These are phyloP conservation scores for Cutaneotrichosporon dermatis DNA, from an alignment of 1,284 basidiomycete species.

Conservation along the genomic window DNA sequence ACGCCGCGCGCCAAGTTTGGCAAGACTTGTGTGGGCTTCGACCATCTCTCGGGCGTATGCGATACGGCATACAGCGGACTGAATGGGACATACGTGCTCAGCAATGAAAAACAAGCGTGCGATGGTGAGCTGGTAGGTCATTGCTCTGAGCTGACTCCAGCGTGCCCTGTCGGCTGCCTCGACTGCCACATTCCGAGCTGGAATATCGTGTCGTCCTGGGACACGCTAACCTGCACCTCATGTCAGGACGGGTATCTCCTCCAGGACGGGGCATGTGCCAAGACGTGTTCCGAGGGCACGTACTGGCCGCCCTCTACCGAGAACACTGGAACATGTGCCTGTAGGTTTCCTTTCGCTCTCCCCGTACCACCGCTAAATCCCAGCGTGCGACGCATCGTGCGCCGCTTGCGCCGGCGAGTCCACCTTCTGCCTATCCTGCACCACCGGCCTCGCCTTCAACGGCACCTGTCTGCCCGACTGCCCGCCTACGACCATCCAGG, in stretches of 20 bases:
- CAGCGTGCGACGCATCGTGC: slow-evolving; percentile 46
- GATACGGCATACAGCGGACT: slow-evolving; percentile 32
- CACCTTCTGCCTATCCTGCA: slow-evolving; percentile 41
- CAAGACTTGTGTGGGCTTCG: slow-evolving; percentile 46
- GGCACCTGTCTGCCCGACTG: slow-evolving; percentile 47
- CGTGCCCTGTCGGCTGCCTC: slow-evolving; percentile 47
- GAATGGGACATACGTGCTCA: slow-evolving; percentile 41
- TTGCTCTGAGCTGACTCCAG: slow-evolving; percentile 24
- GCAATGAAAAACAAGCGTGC: slow-evolving; percentile 43
- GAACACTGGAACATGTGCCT: slow-evolving; percentile 39
- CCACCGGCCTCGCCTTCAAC: slow-evolving; percentile 32
- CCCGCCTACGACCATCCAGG: slow-evolving; percentile 32
- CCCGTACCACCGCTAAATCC: too few relatives aligned
- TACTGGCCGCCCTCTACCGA: slow-evolving; percentile 9
- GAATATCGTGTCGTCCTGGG: slow-evolving; percentile 26
- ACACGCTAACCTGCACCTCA: slow-evolving; percentile 35
- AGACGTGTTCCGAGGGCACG: slow-evolving; percentile 38
- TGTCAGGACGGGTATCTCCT: slow-evolving; percentile 50
- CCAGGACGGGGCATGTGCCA: slow-evolving; percentile 38
- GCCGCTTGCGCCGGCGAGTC: slow-evolving; percentile 38
- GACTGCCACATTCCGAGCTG: slow-evolving; percentile 46
- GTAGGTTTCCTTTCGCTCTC: too few relatives aligned
- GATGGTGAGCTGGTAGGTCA: slow-evolving; percentile 40
- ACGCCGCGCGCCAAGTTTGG: slow-evolving; percentile 34
- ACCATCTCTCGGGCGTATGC: slow-evolving; percentile 44